A percentile compares a stretch with the other conserved stretches of the same genome.
These are phyloP conservation scores for Tetrapisispora pingtungensis DNA, from an alignment of 805 yeast species.

Conservation along the genomic window DNA sequence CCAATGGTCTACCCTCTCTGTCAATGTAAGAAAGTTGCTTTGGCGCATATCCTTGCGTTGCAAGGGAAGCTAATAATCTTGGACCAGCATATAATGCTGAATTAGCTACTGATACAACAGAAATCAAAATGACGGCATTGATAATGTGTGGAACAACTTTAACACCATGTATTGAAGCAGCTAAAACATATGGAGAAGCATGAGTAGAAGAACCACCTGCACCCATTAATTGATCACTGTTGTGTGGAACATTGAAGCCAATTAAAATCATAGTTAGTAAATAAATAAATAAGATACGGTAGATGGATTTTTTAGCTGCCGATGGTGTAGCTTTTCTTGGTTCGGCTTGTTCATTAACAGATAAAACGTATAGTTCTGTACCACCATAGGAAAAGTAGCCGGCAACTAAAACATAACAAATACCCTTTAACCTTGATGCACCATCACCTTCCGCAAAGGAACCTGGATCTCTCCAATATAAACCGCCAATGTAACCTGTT, in stretches of 20 bases:
- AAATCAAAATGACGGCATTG: conserved; percentile 62
- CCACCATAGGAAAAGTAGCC: conserved; percentile 59
- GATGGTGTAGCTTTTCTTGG: conserved; percentile 49
- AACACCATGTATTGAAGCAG: conserved; percentile 52
- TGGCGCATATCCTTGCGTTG: conserved; percentile 65
- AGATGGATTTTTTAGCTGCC: conserved; percentile 56
- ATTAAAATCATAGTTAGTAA: conserved; percentile 42
- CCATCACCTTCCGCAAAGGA: conserved; percentile 26
- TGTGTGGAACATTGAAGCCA: conserved; percentile 54
- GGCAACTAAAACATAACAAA: conserved; percentile 53
- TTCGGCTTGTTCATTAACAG: conserved; percentile 57
- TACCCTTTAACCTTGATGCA: conserved; percentile 43
- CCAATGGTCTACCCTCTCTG: conserved; percentile 48
- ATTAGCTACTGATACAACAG: conserved; percentile 70
- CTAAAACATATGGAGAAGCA: conserved; percentile 71
- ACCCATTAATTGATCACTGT: conserved; percentile 40
- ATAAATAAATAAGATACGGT: conserved; percentile 53
- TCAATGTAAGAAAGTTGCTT: conserved; percentile 41
- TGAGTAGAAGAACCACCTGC: conserved; percentile 40
- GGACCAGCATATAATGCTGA: conserved; percentile 67
- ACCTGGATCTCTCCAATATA: conserved; percentile 53
- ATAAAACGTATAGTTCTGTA: conserved; percentile 54
- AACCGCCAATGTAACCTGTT: conserved; percentile 51
- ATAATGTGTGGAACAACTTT: conserved; percentile 59
- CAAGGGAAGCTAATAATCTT: conserved; percentile 56